Base-by-base conservation (phyloP, 768 basidiomycete genomes). In the Pulveroboletus sp. region DNA sequence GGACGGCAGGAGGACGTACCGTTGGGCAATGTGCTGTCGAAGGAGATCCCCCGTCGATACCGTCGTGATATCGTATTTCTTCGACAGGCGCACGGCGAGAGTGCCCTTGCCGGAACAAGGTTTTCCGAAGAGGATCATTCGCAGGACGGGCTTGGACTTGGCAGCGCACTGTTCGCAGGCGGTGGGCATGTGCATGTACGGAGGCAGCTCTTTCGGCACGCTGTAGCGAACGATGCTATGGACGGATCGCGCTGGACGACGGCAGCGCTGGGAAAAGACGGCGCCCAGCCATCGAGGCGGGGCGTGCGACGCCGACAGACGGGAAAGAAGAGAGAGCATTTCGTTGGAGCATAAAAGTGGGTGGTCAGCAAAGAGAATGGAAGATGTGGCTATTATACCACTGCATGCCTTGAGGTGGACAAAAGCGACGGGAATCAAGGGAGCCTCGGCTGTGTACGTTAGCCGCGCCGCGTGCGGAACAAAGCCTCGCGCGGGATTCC, bases 11-110 rank as follows among this genome's bases (percentile, higher is more conserved):
- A 29, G 20, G 13, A 23, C 76, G 23, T 43, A 81, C 77, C 75
- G 68, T 57, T 86, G 80, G 13, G 76, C 71, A 57, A 95, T 93
- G 56, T 95, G 87, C 51, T 84, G 83, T 53, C 93, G 76, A 55
- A 94, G 71, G 19, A 93, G 71, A 67, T 95, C 91, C 17, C 91
- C 92, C 3, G 89, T 89, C 4, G 88, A 91, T 49, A 93, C 70
- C 23, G 82, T 78, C 14, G 81, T 58, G 34, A 93, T 77, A 55
- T 86, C 81, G 65, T 87, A 92, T 61, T 85, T 86, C 54, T 81
- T 75, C 45, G 85, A 79, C 29, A 94, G 77, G 31, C 83, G 77
- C 6, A 78, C 73, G 8, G 86, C 76, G 38, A 93, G 74, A 6
- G 92, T 94, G 29, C 92, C 92, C 71, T 94, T 89, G 45, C 86